Percentiles rank a stretch among this genome's conserved stretches.
These are phyloP conservation scores for Citrullus mucosospermus DNA, from an alignment of 306 rosid genomes.

Conservation along the genomic window DNA sequence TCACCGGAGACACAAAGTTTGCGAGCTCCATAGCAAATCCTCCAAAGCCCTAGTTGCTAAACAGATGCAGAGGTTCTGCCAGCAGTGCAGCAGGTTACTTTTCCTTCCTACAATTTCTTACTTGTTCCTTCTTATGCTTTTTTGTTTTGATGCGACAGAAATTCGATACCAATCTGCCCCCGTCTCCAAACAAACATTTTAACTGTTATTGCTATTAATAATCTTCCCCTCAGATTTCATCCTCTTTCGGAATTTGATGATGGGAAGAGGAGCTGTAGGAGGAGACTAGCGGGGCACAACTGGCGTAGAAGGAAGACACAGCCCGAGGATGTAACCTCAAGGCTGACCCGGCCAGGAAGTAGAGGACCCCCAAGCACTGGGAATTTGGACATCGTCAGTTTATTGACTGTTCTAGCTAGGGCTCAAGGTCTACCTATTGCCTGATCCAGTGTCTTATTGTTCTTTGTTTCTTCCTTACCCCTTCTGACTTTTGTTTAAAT, in stretches of 20 bases:
- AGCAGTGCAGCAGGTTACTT: constrained; percentile 82
- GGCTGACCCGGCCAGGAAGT: constrained; percentile 22
- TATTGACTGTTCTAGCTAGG: constrained; percentile 59
- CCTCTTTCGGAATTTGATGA: constrained; percentile 73
- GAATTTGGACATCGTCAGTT: constrained; percentile 49
- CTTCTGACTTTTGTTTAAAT: background rate
- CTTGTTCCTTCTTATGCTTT: background rate
- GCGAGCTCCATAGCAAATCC: constrained; percentile 76
- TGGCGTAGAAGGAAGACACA: constrained; percentile 72
- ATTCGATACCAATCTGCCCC: background rate
- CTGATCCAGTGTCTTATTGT: background rate
- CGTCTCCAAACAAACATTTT: background rate
- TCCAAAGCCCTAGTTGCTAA: constrained; percentile 46
- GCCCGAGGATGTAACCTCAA: constrained; percentile 58
- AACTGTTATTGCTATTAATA: background rate
- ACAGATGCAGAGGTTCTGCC: constrained; percentile 85
- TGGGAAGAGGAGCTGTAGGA: constrained; percentile 81
- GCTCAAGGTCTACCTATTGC: constrained; percentile 38
- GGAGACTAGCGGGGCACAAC: constrained; percentile 91
- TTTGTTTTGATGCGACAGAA: background rate
- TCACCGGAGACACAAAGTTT: constrained; percentile 82
- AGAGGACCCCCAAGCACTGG: constrained; percentile 21
- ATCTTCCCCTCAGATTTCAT: constrained; percentile 39
- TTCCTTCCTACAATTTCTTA: background rate
- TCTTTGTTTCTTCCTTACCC: background rate